phyloP scores from a whole-genome alignment of 768 basidiomycete genomes.

The Fomitopsis serialis region DNA sequence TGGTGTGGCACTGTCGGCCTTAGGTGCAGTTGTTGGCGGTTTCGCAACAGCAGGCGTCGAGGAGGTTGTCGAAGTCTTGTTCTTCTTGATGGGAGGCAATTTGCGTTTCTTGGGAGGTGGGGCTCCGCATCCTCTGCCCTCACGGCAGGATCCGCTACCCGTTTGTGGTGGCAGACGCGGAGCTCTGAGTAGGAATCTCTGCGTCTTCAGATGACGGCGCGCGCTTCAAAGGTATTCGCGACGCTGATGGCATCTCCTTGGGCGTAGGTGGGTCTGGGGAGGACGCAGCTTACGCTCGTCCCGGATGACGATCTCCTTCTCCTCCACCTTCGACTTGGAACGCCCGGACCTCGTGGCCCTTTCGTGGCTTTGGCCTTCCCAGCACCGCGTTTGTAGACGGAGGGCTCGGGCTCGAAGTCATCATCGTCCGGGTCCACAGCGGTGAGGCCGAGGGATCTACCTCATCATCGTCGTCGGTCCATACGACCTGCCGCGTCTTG shows the following conservation, averaged over 20 bases:
- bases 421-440: conserved; percentile 15
- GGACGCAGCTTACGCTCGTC: conserved; percentile 34
- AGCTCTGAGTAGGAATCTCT: not conserved
- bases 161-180: not conserved
- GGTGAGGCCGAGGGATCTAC: conserved; percentile 17
- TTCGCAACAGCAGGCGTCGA: conserved; percentile 23
- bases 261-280: conserved; percentile 5
- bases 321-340: conserved; percentile 22
- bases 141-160: conserved; percentile 12
- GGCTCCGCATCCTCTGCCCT: conserved; percentile 18
- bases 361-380: conserved; percentile 25
- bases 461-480: conserved; percentile 21
- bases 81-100: conserved; percentile 66
- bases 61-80: conserved; percentile 34
- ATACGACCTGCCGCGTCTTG: conserved; percentile 7
- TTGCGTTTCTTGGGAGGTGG: conserved; percentile 56
- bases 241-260: conserved; percentile 5
- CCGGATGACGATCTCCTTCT: conserved; percentile 33
- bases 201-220: conserved; percentile 12
- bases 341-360: conserved; percentile 17
- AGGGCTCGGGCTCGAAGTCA: conserved; percentile 15
- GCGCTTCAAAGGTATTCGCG: conserved; percentile 5
- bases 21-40: conserved; percentile 14
- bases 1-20: conserved; percentile 3
- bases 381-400: conserved; percentile 15